phyloP scores from a whole-genome alignment of 805 yeast species.

The Wickerhamomyces chaumierensis region DNA sequence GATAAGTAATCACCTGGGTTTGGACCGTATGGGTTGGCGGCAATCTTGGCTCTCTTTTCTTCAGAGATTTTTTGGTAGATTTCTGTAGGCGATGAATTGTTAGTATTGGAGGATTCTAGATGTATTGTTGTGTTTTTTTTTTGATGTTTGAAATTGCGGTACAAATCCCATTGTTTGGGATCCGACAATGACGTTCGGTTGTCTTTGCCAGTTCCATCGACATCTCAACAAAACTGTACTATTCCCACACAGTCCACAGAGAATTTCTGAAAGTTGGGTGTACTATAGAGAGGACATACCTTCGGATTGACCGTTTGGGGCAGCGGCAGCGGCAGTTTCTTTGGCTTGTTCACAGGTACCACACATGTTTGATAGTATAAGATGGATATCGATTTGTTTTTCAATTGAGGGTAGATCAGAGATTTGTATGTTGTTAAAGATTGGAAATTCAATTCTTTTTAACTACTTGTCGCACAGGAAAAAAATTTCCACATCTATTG shows the following conservation, averaged over 20 bases:
- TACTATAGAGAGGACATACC: not conserved
- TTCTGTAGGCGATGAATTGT: too few species aligned
- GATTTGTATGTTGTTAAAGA: not conserved
- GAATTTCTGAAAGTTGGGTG: not conserved
- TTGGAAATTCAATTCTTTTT: not conserved
- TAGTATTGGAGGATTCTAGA: too few species aligned
- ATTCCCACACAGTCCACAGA: too few species aligned
- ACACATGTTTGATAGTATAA: conserved; percentile 10
- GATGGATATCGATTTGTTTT: not conserved
- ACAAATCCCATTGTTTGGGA: too few species aligned
- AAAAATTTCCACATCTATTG: not conserved
- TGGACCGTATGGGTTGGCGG: conserved; percentile 82
- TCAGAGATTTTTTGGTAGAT: conserved; percentile 35
- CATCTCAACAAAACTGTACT: too few species aligned
- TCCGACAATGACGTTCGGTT: too few species aligned
- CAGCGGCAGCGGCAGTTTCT: conserved; percentile 1
- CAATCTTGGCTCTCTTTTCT: conserved; percentile 24
- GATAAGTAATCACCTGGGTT: conserved; percentile 88
- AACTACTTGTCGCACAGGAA: not conserved
- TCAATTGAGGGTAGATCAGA: not conserved
- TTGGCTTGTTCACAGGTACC: conserved; percentile 17
- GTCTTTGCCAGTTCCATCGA: too few species aligned
- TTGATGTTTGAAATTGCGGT: too few species aligned
- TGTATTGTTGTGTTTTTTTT: too few species aligned
- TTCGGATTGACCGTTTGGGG: not conserved